Base-by-base conservation (phyloP, 192 early-diverging fungal genomes). In the Pilaira anomala region DNA sequence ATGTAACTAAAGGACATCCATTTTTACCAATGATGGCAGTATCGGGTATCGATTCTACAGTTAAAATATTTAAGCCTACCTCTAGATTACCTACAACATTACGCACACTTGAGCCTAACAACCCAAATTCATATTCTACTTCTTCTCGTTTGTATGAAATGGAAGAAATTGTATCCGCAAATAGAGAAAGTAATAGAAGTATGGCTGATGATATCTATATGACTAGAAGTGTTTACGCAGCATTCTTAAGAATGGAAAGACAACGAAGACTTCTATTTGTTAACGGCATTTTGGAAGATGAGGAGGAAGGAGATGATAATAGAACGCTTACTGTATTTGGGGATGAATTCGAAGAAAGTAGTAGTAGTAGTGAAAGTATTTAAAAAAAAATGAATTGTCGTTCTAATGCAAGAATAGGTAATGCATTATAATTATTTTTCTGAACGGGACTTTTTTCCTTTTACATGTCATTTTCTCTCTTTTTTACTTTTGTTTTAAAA, bases 21-120 rank as follows among this genome's bases (percentile, higher is more conserved):
- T 61, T 58, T n/a, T 45, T 74, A 40, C 87, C 79, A 36, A 67
- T 75, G 60, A 69, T 74, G 9, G 78, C 25, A 39, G 83, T 87
- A 0, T 90, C 90, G 0, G 91, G 91, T 2, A 91, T 93, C 28
- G 91, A 91, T 60, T 73, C 79, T 33, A 88, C 87, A 7, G 76
- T 86, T 40, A 89, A 91, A 63, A 75, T 93, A 45, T 87, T 91
- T 52, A 73, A 74, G 30, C 80, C 87, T 2, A 62, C 29, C 0
- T 48, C 60, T 19, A 33, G 45, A 33, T 45, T 28, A n/a, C 24
- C 48, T 48, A n/a, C 29, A 8, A 62, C 60, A 33, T 49, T 29
- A 19, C 4, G 8, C 21, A 1, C 8, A 33, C 48, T 33, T 22
- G 60, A 62, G 18, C 60, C 60, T 5, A 3, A 33, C 33, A 25